Evolutionary conservation across 257 asterid genomes (phyloP).

Genomic region (Lycium barbarum): DNA sequence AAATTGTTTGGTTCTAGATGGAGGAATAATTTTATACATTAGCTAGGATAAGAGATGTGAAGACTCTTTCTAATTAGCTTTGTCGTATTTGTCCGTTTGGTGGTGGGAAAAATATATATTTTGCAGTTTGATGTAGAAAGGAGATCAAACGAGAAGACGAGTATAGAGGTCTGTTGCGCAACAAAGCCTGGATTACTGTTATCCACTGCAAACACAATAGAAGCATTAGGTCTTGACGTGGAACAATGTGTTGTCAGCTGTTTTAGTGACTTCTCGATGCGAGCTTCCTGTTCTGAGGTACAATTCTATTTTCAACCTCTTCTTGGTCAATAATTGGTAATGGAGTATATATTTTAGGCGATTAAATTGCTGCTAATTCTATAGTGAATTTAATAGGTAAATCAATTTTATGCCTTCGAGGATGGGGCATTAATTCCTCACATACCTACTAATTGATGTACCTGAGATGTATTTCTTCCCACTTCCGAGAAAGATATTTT

Average conservation of each 20-base stretch:
- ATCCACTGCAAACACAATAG: conserved; percentile 76
- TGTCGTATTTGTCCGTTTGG: not conserved
- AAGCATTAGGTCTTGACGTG: conserved; percentile 77
- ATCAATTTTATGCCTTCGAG: too few species aligned
- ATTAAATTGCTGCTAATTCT: too few species aligned
- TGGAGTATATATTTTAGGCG: too few species aligned
- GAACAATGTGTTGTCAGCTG: conserved; percentile 90
- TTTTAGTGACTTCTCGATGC: conserved; percentile 75
- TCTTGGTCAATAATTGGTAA: not conserved
- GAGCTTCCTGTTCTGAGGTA: conserved; percentile 92
- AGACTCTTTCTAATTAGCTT: not conserved
- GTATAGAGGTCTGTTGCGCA: conserved; percentile 66
- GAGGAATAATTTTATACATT: not conserved
- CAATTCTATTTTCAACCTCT: not conserved
- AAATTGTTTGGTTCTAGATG: not conserved
- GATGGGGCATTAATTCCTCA: too few species aligned
- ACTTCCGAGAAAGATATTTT: too few species aligned
- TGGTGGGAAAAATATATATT: not conserved
- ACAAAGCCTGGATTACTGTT: conserved; percentile 72
- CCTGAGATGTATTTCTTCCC: too few species aligned
- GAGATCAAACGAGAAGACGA: conserved; percentile 52
- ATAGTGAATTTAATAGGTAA: too few species aligned
- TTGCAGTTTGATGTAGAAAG: conserved; percentile 79
- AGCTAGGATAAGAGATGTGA: not conserved
- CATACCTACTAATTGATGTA: too few species aligned